Percentiles rank a stretch among this genome's conserved stretches.
Evolutionary conservation across 164 flowering plant genomes (phyloP).

Genomic region (Amborella trichopoda): DNA sequence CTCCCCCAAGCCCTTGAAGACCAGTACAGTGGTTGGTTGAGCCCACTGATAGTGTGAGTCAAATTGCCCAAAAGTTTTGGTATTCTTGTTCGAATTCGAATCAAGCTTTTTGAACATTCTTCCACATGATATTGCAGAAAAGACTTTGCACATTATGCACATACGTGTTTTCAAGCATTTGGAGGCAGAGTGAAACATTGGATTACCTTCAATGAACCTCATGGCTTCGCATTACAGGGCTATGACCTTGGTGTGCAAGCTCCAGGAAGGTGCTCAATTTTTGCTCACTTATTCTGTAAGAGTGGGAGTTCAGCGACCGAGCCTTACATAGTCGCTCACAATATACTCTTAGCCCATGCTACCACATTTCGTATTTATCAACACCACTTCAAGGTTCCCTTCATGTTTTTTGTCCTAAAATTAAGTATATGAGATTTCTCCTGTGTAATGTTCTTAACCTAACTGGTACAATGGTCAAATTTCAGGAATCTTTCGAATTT

Average conservation of each 20-base stretch:
- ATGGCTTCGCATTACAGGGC: conserved; percentile 55
- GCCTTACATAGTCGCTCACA: conserved; percentile 82
- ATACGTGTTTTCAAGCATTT: conserved; percentile 64
- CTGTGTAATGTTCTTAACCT: neutral
- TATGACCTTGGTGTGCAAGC: conserved; percentile 80
- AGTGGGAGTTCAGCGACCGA: conserved; percentile 69
- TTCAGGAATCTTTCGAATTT: neutral
- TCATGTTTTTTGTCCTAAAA: neutral
- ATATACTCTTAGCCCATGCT: conserved; percentile 74
- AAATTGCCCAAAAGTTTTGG: neutral
- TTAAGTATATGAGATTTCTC: neutral
- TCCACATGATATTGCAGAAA: conserved; percentile 25
- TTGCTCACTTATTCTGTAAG: conserved; percentile 55
- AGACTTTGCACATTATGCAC: conserved; percentile 66
- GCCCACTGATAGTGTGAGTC: conserved; percentile 49
- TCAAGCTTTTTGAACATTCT: neutral
- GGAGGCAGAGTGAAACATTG: conserved; percentile 85
- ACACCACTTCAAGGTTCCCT: conserved; percentile 54
- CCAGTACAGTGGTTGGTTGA: conserved; percentile 67
- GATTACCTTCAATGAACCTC: conserved; percentile 95
- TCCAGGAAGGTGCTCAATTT: conserved; percentile 79
- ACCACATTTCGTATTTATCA: conserved; percentile 52
- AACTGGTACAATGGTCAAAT: neutral
- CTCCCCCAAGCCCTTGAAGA: conserved; percentile 88
- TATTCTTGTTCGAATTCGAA: neutral